Percentiles rank a stretch among this genome's conserved stretches.
These are phyloP conservation scores for Gomphus bonarii DNA, from an alignment of 1,284 basidiomycete genomes.

Conservation along the genomic window DNA sequence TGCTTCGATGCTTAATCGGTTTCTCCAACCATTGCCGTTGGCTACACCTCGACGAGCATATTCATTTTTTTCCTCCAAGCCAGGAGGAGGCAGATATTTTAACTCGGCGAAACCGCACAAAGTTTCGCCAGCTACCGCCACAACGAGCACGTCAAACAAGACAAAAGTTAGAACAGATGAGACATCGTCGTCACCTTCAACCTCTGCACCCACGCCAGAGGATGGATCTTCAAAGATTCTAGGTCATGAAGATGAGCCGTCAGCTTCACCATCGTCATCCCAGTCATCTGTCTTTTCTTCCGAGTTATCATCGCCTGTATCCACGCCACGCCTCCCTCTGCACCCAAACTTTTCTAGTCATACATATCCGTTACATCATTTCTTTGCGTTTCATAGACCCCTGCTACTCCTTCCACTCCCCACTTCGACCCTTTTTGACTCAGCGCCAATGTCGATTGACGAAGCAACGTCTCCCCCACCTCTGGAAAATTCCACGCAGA, in stretches of 20 bases:
- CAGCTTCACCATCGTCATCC: not conserved
- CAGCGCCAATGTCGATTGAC: slow-evolving; percentile 20
- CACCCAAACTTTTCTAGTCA: slow-evolving; percentile 51
- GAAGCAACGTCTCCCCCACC: slow-evolving; percentile 18
- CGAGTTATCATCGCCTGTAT: slow-evolving; percentile 6
- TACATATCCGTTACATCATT: slow-evolving; percentile 67
- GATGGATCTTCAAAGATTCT: not conserved
- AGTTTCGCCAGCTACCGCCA: slow-evolving; percentile 25
- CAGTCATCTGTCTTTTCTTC: slow-evolving; percentile 13
- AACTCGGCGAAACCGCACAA: slow-evolving; percentile 59
- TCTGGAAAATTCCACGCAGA: slow-evolving; percentile 17
- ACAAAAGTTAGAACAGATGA: slow-evolving; percentile 19
- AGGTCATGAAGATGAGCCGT: not conserved
- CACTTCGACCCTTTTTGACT: slow-evolving; percentile 41
- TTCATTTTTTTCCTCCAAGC: slow-evolving; percentile 68
- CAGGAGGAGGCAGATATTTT: slow-evolving; percentile 57
- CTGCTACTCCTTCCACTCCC: slow-evolving; percentile 56
- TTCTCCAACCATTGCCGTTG: slow-evolving; percentile 30
- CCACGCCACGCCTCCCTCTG: slow-evolving; percentile 16
- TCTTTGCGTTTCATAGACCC: slow-evolving; percentile 69
- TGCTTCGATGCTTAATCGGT: slow-evolving; percentile 33
- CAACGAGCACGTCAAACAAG: slow-evolving; percentile 21
- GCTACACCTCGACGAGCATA: slow-evolving; percentile 47
- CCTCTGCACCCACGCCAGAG: slow-evolving; percentile 3
- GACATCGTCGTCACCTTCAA: slow-evolving; percentile 7